These are phyloP conservation scores for Huntiella decipiens DNA, from an alignment of 2,329 filamentous ascomycete genomes.

Conservation along the genomic window DNA sequence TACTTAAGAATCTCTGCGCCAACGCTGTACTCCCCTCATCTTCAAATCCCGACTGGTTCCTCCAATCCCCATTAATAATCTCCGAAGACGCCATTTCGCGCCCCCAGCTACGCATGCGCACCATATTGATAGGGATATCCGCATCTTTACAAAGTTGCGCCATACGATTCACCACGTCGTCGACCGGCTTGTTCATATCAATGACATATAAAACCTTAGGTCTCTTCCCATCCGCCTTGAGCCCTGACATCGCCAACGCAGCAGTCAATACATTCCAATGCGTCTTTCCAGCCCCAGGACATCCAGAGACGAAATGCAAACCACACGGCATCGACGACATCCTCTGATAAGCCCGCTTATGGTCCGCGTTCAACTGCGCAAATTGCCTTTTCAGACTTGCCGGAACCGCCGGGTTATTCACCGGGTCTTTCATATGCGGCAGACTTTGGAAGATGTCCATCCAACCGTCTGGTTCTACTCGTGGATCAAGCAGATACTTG, in stretches of 20 bases:
- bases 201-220: slow-evolving; percentile 25
- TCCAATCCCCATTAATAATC: slow-evolving; percentile 15
- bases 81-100: slow-evolving; percentile 19
- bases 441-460: slow-evolving; percentile 16
- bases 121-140: slow-evolving; percentile 19
- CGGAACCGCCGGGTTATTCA: slow-evolving; percentile 13
- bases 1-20: slow-evolving; percentile 19
- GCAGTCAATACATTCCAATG: slow-evolving; percentile 26
- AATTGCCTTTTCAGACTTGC: slow-evolving; percentile 16
- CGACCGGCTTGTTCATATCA: slow-evolving; percentile 28
- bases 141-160: slow-evolving; percentile 19
- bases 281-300: slow-evolving; percentile 29
- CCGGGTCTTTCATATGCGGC: slow-evolving; percentile 19
- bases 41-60: slow-evolving; percentile 4
- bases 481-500: slow-evolving; percentile 18
- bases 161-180: slow-evolving; percentile 27
- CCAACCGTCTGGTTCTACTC: slow-evolving; percentile 12
- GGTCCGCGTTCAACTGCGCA: slow-evolving; percentile 21
- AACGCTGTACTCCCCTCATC: slow-evolving; percentile 4
- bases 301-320: slow-evolving; percentile 26
- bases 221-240: neutral
- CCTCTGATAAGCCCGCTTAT: slow-evolving; percentile 19
- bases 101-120: slow-evolving; percentile 24
- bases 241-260: slow-evolving; percentile 17
- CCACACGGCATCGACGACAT: slow-evolving; percentile 23